Base-by-base conservation (phyloP, 331 rosid genomes). In the Malus hybrid region DNA sequence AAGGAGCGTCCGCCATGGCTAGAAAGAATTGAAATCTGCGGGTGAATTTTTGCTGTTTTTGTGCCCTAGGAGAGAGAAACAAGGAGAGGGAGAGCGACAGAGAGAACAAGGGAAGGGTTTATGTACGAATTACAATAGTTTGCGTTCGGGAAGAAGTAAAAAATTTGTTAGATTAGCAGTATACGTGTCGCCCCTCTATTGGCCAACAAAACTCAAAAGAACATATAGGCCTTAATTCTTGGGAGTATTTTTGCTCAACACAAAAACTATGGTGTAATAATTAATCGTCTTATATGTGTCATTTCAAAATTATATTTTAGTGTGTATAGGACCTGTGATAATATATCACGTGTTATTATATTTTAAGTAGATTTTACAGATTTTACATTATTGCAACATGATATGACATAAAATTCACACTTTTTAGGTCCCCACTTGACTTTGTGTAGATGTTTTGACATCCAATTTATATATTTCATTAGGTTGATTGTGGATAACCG, bases 1-100 rank as follows among this genome's bases (percentile, higher is more conserved):
- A 50, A 39, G 90, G 66, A 72, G 92, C 66, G 68, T 91, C 97
- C 74, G 98, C 96, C 98, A 93, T 93, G 65, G 36, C 24, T 11
- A 5, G 59, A 44, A 20, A 27, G 52, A 70, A 42, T 13, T 1
- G 64, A 77, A 70, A 70, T 83, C 71, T 27, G 10, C 34, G 20
- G 19, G 16, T 29, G 19, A 32, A 52, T 60, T 71, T 67, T 52
- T 20, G 60, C 64, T 69, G 9, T 61, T 44, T 50, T 27, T 1
- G 79, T 74, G 87, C 89, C 89, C 89, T 86, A 83, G 73, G 69
- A 39, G 42, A 55, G 65, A 67, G 67, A 34, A 12, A 46, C 18
- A 6, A 1, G 10, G 7, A 13, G 27, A 19, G 14, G 9, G 76
- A 63, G 52, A 10, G 54, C 34, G 60, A 27, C 7, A 27, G 12